Evolutionary conservation across 2,329 filamentous ascomycete genomes (phyloP).

Genomic region (Botrytis paeoniae): DNA sequence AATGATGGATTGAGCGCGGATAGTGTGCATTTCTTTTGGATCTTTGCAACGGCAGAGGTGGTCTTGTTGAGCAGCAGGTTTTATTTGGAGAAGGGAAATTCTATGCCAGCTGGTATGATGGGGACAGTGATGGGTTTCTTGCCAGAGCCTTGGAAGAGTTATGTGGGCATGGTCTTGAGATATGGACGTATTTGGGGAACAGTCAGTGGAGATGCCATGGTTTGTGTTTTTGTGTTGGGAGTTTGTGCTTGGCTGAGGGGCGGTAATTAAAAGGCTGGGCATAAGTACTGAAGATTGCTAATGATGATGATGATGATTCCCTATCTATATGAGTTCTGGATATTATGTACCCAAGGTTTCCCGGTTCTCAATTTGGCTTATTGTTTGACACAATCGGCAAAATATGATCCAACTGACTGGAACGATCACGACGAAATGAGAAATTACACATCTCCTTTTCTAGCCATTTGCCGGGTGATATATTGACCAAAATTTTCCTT

Average conservation of each 20-base stretch:
- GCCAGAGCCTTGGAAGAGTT: slow-evolving; percentile 61
- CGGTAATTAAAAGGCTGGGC: background rate
- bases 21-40: slow-evolving; percentile 64
- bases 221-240: slow-evolving; percentile 71
- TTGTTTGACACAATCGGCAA: background rate
- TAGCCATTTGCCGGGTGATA: background rate
- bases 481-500: background rate
- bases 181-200: slow-evolving; percentile 72
- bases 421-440: background rate
- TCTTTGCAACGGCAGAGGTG: slow-evolving; percentile 77
- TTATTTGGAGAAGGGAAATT: slow-evolving; percentile 60
- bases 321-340: background rate
- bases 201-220: slow-evolving; percentile 69
- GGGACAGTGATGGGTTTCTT: slow-evolving; percentile 63
- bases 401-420: background rate
- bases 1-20: slow-evolving; percentile 37
- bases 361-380: background rate
- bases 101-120: slow-evolving; percentile 59
- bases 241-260: slow-evolving; percentile 34
- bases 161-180: slow-evolving; percentile 57
- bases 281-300: background rate
- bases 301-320: slow-evolving; percentile 3
- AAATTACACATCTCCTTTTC: background rate
- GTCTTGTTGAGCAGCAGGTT: slow-evolving; percentile 68
- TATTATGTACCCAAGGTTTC: background rate